These are phyloP conservation scores for Tolypocladium ovalisporum DNA, from an alignment of 2,329 filamentous ascomycete genomes.

Conservation along the genomic window DNA sequence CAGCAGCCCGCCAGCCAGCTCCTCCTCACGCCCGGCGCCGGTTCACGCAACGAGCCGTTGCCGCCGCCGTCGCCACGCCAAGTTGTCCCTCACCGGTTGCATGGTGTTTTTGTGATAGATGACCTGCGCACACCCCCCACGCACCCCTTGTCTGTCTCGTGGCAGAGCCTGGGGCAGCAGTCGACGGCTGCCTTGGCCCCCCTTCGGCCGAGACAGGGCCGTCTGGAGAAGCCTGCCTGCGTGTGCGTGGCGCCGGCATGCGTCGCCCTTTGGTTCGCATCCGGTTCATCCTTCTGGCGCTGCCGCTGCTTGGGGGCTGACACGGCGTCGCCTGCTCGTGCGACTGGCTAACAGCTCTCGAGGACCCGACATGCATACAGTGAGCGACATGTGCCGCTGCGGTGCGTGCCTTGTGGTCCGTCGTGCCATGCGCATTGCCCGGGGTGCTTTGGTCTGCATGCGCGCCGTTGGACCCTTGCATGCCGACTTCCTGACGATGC, in stretches of 20 bases:
- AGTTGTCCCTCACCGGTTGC: slow-evolving; percentile 11
- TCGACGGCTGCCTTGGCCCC: neutral
- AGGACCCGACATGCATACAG: neutral
- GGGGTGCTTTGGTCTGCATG: neutral
- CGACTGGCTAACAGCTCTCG: neutral
- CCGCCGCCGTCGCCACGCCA: neutral
- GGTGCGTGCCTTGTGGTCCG: neutral
- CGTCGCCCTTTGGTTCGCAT: neutral
- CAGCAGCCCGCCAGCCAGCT: neutral
- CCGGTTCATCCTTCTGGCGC: neutral
- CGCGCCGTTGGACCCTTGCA: neutral
- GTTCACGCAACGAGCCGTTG: neutral
- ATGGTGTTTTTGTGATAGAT: slow-evolving; percentile 20
- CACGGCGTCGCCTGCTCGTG: neutral
- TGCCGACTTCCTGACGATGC: neutral
- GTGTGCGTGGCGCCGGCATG: neutral
- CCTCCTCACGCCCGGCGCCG: neutral
- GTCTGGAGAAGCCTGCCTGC: neutral
- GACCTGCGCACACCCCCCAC: slow-evolving; percentile 4
- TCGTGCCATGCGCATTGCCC: neutral
- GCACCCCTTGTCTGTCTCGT: neutral
- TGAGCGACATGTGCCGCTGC: neutral
- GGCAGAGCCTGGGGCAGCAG: neutral
- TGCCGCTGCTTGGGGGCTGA: neutral
- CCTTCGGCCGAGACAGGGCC: neutral